These are phyloP conservation scores for Nephelium lappaceum DNA, from an alignment of 345 rosid genomes.

Conservation along the genomic window DNA sequence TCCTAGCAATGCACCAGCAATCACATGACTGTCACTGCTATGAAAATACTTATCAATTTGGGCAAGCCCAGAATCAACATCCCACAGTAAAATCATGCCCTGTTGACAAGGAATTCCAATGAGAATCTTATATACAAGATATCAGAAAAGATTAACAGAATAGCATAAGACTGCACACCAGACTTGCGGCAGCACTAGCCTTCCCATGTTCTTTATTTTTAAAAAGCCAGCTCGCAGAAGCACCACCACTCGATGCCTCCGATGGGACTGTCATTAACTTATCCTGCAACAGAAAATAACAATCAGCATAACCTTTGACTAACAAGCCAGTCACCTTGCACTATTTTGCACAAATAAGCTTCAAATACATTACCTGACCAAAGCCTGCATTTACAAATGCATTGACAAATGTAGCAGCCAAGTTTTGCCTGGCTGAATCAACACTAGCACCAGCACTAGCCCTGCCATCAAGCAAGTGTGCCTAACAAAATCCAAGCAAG, in stretches of 20 bases:
- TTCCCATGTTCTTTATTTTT: constrained; percentile 96
- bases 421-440: constrained; percentile 93
- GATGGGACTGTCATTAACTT: constrained; percentile 85
- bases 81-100: constrained; percentile 97
- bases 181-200: constrained; percentile 93
- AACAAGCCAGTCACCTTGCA: background rate
- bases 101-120: constrained; percentile 27
- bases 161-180: constrained; percentile 51
- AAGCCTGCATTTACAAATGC: constrained; percentile 98
- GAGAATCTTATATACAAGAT: constrained; percentile 17
- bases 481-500: constrained; percentile 44
- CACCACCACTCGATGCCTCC: constrained; percentile 65
- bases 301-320: constrained; percentile 14
- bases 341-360: constrained; percentile 15
- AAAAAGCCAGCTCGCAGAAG: constrained; percentile 90
- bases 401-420: constrained; percentile 95
- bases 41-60: constrained; percentile 92
- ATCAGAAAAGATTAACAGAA: constrained; percentile 10
- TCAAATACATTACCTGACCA: constrained; percentile 63
- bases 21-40: constrained; percentile 72
- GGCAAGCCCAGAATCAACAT: constrained; percentile 87
- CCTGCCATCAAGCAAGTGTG: constrained; percentile 94
- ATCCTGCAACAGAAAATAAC: constrained; percentile 54
- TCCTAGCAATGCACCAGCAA: constrained; percentile 90
- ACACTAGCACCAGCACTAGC: constrained; percentile 73